Conservation (phyloP, 78 protist species). For the Dictyostelium intermedium region DNA sequence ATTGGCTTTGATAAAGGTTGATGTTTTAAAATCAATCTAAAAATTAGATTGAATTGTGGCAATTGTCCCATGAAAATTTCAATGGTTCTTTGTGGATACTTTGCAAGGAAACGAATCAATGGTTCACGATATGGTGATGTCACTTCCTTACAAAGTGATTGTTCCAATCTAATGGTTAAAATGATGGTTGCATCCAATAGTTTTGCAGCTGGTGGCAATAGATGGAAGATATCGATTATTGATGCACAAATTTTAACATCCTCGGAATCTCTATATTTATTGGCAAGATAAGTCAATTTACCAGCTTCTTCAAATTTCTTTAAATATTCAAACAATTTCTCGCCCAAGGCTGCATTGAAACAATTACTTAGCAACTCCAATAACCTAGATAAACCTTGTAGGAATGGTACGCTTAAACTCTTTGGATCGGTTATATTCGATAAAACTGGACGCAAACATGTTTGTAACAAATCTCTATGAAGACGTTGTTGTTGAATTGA, state of each 20-base stretch:
- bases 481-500: slow-evolving; percentile 58
- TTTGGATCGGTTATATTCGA: slow-evolving; percentile 86
- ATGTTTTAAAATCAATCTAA: slow-evolving; percentile 17
- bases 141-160: slow-evolving; percentile 22
- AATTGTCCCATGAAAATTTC: slow-evolving; percentile 77
- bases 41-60: background rate
- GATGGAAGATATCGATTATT: slow-evolving; percentile 91
- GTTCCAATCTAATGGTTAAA: slow-evolving; percentile 79
- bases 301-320: slow-evolving; percentile 85
- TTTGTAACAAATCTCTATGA: slow-evolving; percentile 89
- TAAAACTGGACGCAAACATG: slow-evolving; percentile 90
- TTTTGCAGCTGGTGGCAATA: slow-evolving; percentile 87
- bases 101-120: slow-evolving; percentile 77
- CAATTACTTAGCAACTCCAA: slow-evolving; percentile 85
- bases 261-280: slow-evolving; percentile 20
- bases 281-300: background rate
- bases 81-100: slow-evolving; percentile 81
- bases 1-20: slow-evolving; percentile 25
- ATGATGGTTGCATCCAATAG: slow-evolving; percentile 81
- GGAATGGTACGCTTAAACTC: slow-evolving; percentile 83
- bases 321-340: slow-evolving; percentile 91
- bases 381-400: slow-evolving; percentile 90
- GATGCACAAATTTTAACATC: slow-evolving; percentile 83
- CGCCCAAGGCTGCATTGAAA: slow-evolving; percentile 95
- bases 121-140: slow-evolving; percentile 86